A percentile compares a stretch with the other conserved stretches of the same genome.
Evolutionary conservation across 2,329 filamentous ascomycete genomes (phyloP).

Genomic region (Diplodia seriata): DNA sequence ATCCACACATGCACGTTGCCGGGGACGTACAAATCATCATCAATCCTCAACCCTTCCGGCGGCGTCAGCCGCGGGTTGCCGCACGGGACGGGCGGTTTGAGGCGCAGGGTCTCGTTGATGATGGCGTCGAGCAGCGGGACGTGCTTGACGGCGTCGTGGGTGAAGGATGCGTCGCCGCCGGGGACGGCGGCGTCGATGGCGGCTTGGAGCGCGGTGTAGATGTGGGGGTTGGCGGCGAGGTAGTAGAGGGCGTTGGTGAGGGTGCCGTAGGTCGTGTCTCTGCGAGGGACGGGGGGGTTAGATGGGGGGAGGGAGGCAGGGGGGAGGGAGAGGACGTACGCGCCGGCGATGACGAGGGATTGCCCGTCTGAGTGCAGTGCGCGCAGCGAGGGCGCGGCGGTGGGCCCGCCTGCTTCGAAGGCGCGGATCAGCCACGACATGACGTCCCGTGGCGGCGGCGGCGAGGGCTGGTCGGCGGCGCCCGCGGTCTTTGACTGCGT

Average conservation of each 20-base stretch:
- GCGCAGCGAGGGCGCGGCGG: background rate
- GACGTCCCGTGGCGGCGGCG: constrained; percentile 1
- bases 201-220: constrained; percentile 43
- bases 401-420: background rate
- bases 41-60: constrained; percentile 45
- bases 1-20: constrained; percentile 42
- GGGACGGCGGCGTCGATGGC: constrained; percentile 48
- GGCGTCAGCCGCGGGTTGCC: constrained; percentile 49
- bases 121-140: constrained; percentile 48
- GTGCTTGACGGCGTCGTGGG: constrained; percentile 14
- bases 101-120: constrained; percentile 51
- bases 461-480: too few species aligned
- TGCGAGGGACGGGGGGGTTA: constrained; percentile 30
- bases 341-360: constrained; percentile 18
- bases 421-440: constrained; percentile 11
- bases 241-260: constrained; percentile 54
- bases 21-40: constrained; percentile 45
- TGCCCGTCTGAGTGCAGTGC: constrained; percentile 15
- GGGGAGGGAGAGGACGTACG: constrained; percentile 1
- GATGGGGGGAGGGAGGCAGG: too few species aligned
- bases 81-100: constrained; percentile 50
- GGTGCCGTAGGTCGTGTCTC: constrained; percentile 54
- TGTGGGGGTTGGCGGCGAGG: constrained; percentile 49
- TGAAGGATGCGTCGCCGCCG: constrained; percentile 45
- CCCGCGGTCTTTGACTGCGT: too few species aligned